Evolutionary conservation across 1,284 basidiomycete genomes (phyloP).

Genomic region (Cutaneotrichosporon cutaneum): DNA sequence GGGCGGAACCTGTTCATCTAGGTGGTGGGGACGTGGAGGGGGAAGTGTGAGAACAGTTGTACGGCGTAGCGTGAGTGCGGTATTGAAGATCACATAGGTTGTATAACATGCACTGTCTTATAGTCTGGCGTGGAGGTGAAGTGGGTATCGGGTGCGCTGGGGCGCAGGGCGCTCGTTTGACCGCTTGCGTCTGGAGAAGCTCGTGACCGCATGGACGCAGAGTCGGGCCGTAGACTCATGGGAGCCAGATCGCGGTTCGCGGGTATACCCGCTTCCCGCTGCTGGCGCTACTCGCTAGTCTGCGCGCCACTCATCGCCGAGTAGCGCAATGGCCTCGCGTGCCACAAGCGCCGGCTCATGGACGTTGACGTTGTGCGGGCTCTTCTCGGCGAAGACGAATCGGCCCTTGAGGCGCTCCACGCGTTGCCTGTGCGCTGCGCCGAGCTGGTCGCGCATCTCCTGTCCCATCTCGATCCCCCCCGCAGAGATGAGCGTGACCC

Average conservation of each 20-base stretch:
- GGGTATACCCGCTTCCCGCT: too few relatives aligned
- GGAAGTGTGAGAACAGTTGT: neutral
- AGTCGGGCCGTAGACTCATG: too few relatives aligned
- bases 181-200: too few relatives aligned
- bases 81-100: neutral
- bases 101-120: neutral
- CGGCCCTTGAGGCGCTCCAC: conserved; percentile 3
- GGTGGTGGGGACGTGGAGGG: too few relatives aligned
- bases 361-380: conserved; percentile 5
- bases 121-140: neutral
- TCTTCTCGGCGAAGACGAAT: conserved; percentile 9
- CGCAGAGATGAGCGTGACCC: conserved; percentile 6
- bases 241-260: too few relatives aligned
- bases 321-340: conserved; percentile 55
- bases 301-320: conserved; percentile 23
- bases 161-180: too few relatives aligned
- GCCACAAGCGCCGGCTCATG: conserved; percentile 10
- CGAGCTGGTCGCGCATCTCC: conserved; percentile 5
- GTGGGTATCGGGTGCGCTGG: too few relatives aligned
- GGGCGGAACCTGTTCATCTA: conserved; percentile 19
- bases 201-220: too few relatives aligned
- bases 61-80: neutral
- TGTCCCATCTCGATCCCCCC: neutral
- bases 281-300: too few relatives aligned
- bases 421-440: conserved; percentile 1